These are phyloP conservation scores for Cyberlindnera petersonii DNA, from an alignment of 805 yeast species.

Conservation along the genomic window DNA sequence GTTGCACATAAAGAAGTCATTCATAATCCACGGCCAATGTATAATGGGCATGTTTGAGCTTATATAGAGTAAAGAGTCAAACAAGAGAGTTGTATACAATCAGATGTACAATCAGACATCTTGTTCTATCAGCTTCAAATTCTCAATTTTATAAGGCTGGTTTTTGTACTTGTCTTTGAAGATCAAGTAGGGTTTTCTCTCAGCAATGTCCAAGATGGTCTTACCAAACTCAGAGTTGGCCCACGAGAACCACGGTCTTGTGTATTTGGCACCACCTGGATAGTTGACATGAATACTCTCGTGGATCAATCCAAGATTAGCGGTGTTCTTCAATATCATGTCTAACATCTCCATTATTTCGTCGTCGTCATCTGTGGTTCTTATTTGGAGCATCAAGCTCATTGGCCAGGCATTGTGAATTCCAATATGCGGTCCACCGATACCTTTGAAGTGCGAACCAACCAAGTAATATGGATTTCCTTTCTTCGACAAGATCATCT, in stretches of 20 bases:
- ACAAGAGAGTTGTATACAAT: no score
- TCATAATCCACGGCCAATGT: no score
- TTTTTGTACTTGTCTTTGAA: slow-evolving; percentile 41
- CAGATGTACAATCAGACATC: no score
- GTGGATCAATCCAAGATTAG: slow-evolving; percentile 76
- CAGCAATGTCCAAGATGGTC: slow-evolving; percentile 72
- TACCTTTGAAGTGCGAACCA: slow-evolving; percentile 65
- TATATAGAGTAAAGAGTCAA: no score
- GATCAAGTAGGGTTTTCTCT: slow-evolving; percentile 67
- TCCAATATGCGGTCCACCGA: slow-evolving; percentile 92
- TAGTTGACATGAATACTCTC: slow-evolving; percentile 70
- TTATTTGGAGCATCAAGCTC: slow-evolving; percentile 69
- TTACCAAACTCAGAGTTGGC: slow-evolving; percentile 89
- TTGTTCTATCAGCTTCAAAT: slow-evolving; percentile 1
- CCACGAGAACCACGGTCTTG: slow-evolving; percentile 94
- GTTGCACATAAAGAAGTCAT: background rate
- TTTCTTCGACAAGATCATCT: slow-evolving; percentile 59
- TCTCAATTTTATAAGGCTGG: slow-evolving; percentile 11
- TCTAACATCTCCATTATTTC: slow-evolving; percentile 55
- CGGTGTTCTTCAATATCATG: slow-evolving; percentile 57
- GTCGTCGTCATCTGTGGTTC: slow-evolving; percentile 68
- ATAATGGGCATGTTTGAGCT: no score
- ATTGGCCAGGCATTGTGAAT: slow-evolving; percentile 85
- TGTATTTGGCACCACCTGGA: slow-evolving; percentile 44
- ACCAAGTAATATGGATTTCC: slow-evolving; percentile 77